Evolutionary conservation across 192 early-diverging fungal genomes (phyloP).

Genomic region (Linnemannia hyalina): DNA sequence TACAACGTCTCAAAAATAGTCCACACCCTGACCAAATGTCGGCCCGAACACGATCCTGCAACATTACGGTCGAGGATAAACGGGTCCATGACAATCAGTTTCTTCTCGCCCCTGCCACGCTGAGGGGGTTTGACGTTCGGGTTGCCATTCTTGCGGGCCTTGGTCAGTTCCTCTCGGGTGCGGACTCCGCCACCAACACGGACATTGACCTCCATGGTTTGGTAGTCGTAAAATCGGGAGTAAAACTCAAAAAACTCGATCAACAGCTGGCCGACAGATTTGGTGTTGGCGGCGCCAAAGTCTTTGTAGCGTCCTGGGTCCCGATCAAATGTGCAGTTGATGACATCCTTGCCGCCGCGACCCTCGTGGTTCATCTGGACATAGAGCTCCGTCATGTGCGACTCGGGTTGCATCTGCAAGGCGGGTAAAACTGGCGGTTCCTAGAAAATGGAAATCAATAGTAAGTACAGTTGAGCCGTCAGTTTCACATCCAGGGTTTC

Average conservation of each 20-base stretch:
- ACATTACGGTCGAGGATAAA: constrained; percentile 51
- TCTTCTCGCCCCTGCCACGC: constrained; percentile 28
- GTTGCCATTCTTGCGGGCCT: background rate
- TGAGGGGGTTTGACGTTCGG: background rate
- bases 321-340: constrained; percentile 47
- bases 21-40: constrained; percentile 34
- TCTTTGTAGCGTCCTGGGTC: constrained; percentile 26
- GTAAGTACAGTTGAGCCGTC: background rate
- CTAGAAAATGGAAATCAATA: background rate
- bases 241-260: constrained; percentile 50
- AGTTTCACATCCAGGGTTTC: background rate
- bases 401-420: constrained; percentile 26
- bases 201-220: constrained; percentile 51
- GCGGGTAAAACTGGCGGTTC: constrained; percentile 38
- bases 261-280: constrained; percentile 39
- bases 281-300: constrained; percentile 39
- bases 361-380: constrained; percentile 25
- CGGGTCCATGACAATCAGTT: constrained; percentile 52
- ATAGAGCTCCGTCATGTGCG: constrained; percentile 20
- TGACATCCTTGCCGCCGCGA: constrained; percentile 8
- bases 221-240: constrained; percentile 47
- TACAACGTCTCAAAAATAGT: constrained; percentile 35
- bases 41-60: constrained; percentile 15
- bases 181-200: constrained; percentile 36
- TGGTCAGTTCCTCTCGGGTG: constrained; percentile 13